These are phyloP conservation scores for Eucalyptus tenuipes DNA, from an alignment of 345 rosid genomes.

Conservation along the genomic window DNA sequence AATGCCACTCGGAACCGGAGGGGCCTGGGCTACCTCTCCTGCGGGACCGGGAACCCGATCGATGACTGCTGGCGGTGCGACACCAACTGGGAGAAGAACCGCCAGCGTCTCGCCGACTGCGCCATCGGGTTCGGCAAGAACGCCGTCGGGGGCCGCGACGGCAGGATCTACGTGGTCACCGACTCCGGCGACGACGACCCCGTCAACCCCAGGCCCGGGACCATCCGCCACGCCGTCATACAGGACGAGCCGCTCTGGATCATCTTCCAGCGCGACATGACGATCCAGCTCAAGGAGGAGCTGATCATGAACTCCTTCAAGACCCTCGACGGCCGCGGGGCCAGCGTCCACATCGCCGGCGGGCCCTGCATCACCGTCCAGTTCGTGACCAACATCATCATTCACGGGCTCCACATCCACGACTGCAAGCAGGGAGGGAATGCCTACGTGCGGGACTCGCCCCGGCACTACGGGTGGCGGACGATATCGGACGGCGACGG, in stretches of 20 bases:
- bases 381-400: slow-evolving; percentile 57
- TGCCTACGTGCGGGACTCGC: slow-evolving; percentile 55
- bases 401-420: slow-evolving; percentile 64
- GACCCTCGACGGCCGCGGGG: slow-evolving; percentile 73
- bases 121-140: slow-evolving; percentile 75
- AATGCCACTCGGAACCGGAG: slow-evolving; percentile 61
- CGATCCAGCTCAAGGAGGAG: slow-evolving; percentile 63
- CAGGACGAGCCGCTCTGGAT: slow-evolving; percentile 71
- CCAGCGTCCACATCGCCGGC: slow-evolving; percentile 70
- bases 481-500: slow-evolving; percentile 83
- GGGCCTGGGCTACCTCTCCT: slow-evolving; percentile 52
- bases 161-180: slow-evolving; percentile 53
- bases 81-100: slow-evolving; percentile 61
- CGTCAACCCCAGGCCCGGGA: slow-evolving; percentile 63
- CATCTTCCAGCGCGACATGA: slow-evolving; percentile 65
- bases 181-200: slow-evolving; percentile 49
- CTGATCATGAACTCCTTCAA: slow-evolving; percentile 78
- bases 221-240: slow-evolving; percentile 61
- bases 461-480: slow-evolving; percentile 53
- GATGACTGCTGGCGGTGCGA: slow-evolving; percentile 90
- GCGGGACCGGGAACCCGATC: slow-evolving; percentile 69
- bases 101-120: slow-evolving; percentile 59
- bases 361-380: slow-evolving; percentile 85
- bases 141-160: slow-evolving; percentile 68
- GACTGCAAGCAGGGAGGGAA: slow-evolving; percentile 87